These are phyloP conservation scores for Retiboletus flavoniger DNA, from an alignment of 1,284 basidiomycete genomes.

Conservation along the genomic window DNA sequence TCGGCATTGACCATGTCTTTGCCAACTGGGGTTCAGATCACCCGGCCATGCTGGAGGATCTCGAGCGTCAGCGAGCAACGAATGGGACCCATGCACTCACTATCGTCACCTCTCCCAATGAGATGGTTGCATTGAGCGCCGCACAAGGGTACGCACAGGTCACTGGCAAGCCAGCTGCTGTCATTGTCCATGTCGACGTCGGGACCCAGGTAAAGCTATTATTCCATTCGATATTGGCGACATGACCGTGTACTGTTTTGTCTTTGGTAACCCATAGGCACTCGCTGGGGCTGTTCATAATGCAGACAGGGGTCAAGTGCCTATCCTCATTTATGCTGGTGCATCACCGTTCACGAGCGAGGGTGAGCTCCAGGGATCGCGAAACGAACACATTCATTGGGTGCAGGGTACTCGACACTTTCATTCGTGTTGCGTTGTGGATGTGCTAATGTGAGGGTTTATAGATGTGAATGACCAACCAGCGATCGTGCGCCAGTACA, in stretches of 20 bases:
- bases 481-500: slow-evolving; percentile 68
- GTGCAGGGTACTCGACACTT: slow-evolving; percentile 49
- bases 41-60: slow-evolving; percentile 66
- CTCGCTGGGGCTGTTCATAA: slow-evolving; percentile 73
- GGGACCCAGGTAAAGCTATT: slow-evolving; percentile 57
- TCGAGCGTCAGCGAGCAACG: slow-evolving; percentile 51
- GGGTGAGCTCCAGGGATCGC: slow-evolving; percentile 56
- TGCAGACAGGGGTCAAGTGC: slow-evolving; percentile 58
- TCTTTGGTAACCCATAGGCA: slow-evolving; percentile 39
- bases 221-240: not conserved
- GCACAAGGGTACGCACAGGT: slow-evolving; percentile 71
- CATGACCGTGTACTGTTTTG: not conserved
- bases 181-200: slow-evolving; percentile 72
- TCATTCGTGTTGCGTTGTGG: not conserved
- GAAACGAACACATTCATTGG: slow-evolving; percentile 77
- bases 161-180: slow-evolving; percentile 62
- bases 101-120: slow-evolving; percentile 69
- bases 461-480: slow-evolving; percentile 68
- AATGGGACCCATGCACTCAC: slow-evolving; percentile 42
- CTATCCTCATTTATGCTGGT: slow-evolving; percentile 70
- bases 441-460: not conserved
- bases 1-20: slow-evolving; percentile 68
- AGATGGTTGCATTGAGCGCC: slow-evolving; percentile 71
- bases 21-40: slow-evolving; percentile 78
- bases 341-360: slow-evolving; percentile 58